Percentiles rank a stretch among this genome's conserved stretches.
Evolutionary conservation across 179 eudicot genomes (phyloP).

Genomic region (Sideroxylon spinosum): DNA sequence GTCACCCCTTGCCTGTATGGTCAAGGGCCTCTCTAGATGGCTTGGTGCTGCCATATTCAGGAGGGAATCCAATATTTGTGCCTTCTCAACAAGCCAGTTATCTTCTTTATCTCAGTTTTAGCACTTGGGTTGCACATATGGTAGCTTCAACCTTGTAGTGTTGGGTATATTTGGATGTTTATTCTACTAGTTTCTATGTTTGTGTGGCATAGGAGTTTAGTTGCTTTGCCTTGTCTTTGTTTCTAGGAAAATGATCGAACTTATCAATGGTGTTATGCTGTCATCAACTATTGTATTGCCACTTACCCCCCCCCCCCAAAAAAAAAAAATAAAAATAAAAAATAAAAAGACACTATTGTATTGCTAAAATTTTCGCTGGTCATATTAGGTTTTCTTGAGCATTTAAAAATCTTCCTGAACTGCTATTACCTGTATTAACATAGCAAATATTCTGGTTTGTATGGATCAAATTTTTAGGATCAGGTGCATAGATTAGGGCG

Average conservation of each 20-base stretch:
- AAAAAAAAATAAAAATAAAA: too few species aligned
- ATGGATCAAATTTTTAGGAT: too few species aligned
- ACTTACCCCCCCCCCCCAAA: too few species aligned
- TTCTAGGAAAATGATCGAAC: neutral
- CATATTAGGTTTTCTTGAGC: neutral
- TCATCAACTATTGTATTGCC: neutral
- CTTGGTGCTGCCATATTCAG: neutral
- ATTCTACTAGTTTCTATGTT: neutral
- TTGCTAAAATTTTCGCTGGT: neutral
- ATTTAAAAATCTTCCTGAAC: too few species aligned
- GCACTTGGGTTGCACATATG: neutral
- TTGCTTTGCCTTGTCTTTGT: neutral
- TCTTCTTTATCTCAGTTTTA: neutral
- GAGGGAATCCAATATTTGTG: neutral
- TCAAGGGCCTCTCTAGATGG: neutral
- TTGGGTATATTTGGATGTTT: neutral
- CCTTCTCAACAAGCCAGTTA: neutral
- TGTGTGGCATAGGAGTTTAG: neutral
- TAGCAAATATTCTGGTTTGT: too few species aligned
- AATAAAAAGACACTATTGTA: too few species aligned
- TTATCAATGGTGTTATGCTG: neutral
- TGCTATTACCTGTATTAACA: too few species aligned
- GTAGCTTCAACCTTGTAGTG: neutral
- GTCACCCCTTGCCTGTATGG: neutral
- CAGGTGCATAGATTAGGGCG: neutral